phyloP scores from a whole-genome alignment of 2,329 filamentous ascomycete species.

The Xylaria sp. region DNA sequence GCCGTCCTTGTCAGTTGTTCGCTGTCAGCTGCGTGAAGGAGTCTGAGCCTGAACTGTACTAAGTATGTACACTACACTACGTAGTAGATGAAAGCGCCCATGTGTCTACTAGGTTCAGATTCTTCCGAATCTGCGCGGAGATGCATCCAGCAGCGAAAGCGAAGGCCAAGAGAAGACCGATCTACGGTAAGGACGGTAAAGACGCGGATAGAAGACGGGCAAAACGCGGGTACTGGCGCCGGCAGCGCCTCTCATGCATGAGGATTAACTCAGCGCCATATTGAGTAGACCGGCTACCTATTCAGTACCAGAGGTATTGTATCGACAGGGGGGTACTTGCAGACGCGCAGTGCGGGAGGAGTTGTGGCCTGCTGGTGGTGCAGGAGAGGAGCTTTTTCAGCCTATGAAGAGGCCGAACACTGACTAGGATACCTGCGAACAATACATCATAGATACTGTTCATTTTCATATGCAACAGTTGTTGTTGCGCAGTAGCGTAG shows the following conservation, averaged over 20 bases:
- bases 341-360: constrained; percentile 34
- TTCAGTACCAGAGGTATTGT: neutral
- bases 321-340: constrained; percentile 2
- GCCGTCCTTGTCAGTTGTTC: neutral
- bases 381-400: neutral
- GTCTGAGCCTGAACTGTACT: neutral
- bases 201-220: neutral
- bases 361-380: constrained; percentile 4
- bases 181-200: neutral
- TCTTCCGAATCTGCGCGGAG: neutral
- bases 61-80: no score
- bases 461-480: neutral
- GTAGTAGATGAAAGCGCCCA: neutral
- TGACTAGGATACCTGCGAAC: constrained; percentile 21
- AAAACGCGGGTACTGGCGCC: neutral
- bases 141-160: neutral
- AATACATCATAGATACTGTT: constrained; percentile 44
- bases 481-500: neutral
- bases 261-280: constrained; percentile 1
- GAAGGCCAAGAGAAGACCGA: constrained; percentile 10
- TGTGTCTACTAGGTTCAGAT: neutral
- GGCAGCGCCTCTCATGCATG: neutral
- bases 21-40: neutral
- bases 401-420: constrained; percentile 18
- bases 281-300: constrained; percentile 8